Percentiles rank a stretch among this genome's conserved stretches.
Evolutionary conservation across 83 land plant genomes (phyloP).

Genomic region (Diphasiastrum complanatum): DNA sequence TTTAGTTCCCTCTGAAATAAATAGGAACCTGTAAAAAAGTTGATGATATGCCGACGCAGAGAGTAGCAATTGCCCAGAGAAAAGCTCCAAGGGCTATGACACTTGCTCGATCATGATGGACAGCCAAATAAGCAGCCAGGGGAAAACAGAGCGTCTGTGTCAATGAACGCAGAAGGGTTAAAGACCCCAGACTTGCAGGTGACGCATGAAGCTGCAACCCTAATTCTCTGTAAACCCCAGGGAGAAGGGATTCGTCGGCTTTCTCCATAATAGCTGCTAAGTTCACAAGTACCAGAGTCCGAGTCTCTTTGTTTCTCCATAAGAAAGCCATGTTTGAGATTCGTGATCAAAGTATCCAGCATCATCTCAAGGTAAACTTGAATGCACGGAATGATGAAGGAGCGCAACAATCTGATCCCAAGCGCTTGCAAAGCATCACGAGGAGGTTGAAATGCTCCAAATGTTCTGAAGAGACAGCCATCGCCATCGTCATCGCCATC

Average conservation of each 20-base stretch:
- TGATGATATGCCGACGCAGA: conserved; percentile 70
- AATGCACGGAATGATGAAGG: too few species aligned
- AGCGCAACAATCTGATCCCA: too few species aligned
- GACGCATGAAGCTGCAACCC: conserved; percentile 59
- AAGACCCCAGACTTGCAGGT: conserved; percentile 59
- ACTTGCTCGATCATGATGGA: conserved; percentile 53
- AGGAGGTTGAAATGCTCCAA: too few species aligned
- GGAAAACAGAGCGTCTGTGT: conserved; percentile 70
- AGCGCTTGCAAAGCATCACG: too few species aligned
- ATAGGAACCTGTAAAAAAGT: conserved; percentile 56
- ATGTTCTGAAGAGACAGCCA: too few species aligned
- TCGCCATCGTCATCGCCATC: too few species aligned
- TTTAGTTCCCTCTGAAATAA: not conserved
- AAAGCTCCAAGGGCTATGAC: conserved; percentile 78
- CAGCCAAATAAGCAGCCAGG: conserved; percentile 58
- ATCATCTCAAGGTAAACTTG: too few species aligned
- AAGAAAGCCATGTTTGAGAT: too few species aligned
- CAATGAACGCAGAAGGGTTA: conserved; percentile 68
- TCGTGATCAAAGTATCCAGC: too few species aligned
- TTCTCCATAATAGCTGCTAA: conserved; percentile 74
- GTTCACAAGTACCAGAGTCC: conserved; percentile 62
- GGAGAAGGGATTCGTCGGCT: conserved; percentile 77
- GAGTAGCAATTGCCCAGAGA: conserved; percentile 77
- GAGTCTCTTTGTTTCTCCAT: conserved; percentile 19
- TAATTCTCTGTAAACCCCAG: conserved; percentile 74